Evolutionary conservation across 2,329 filamentous ascomycete species (phyloP), one percentile per base, ranked within the genome.

Genomic region (Colletotrichum sp.): DNA sequence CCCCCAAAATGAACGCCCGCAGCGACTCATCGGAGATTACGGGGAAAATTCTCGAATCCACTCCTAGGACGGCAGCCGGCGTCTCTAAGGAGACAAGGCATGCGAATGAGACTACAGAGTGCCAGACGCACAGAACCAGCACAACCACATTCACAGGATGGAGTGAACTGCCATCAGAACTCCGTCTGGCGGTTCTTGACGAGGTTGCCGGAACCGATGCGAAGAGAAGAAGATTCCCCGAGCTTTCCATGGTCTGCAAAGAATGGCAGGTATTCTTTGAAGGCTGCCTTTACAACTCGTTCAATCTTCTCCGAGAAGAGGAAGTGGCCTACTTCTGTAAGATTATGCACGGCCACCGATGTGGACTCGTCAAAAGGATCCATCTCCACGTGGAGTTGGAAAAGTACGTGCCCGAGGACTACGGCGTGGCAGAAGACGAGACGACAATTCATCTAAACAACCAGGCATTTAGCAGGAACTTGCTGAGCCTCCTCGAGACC

Each of bases 31-130:
- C 18, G 39, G 18, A 48, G 4, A 48, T 9, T 7, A 48, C 2
- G 0, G 39, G 1, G 1, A n/a, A 48, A 10, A 1, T 48, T n/a
- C 18, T 6, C 18, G 6, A 48, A 48, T 10, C 39, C 18, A 44
- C 39, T 4, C 9, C 5, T n/a, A 12, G 7, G 12, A 7, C 4
- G 18, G 39, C 9, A 0, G 2, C 9, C 18, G 18, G 9, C 18
- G 39, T 48, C 18, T n/a, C 2, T 10, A 4, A n/a, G 3, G 10
- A n/a, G 39, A 12, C 1, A n/a, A 9, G 0, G 9, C 18, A 0
- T 48, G 0, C 39, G 39, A n/a, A 48, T 2, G 18, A 48, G 39
- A 48, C 18, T 48, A 7, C 39, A 48, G 9, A 48, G 5, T n/a
- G 39, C 5, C 39, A 44, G 39, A 10, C 1, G 9, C 18, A 6